Base-by-base conservation (phyloP, 2,329 filamentous ascomycete genomes). In the Juglanconis sp. region DNA sequence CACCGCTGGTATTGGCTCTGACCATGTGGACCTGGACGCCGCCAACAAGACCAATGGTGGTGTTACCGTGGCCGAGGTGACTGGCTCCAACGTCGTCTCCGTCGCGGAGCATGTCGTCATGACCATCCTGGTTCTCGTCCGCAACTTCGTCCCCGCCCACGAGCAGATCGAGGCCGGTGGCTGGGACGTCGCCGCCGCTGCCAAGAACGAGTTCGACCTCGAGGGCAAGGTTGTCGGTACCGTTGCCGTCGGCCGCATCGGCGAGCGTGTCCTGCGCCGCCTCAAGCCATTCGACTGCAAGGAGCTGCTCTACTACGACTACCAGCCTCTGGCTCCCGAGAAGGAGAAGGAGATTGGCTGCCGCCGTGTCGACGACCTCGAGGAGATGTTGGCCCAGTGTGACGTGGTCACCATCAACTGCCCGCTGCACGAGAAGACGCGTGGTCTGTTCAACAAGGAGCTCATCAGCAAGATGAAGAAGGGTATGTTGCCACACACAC, bases 401-500 rank as follows among this genome's bases (percentile, higher is more conserved):
- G 95, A 98, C 70, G 86, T 98, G 64, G 94, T 99, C 77, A 99
- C 95, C 74, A 98, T 99, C 83, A 99, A 99, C 88, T 97, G 93
- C 85, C 95, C 95, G 57, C 87, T 99, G 66, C 95, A 99, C 83
- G 94, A 98, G 86, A 96, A 96, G 87, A 99, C 95, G 40, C 86
- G 87, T 65, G 94, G 94, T 68, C 79, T 99, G 65, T 98, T 98
- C 85, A 96, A 98, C 89, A 97, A 97, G 89, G 92, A 98, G 53
- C 84, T 98, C 71, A 94, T 98, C 74, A 83, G 87, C 78, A 97
- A 98, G 90, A 99, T 98, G 95, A 98, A 98, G 91, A 89, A 89
- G 76, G 93, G 90, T 88, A 75, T 68, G 83, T 67, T 48, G 7
- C 42, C 31, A 1, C 17, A 31, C 9, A 31, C 50, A 30, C 44